Evolutionary conservation across 2,329 filamentous ascomycete genomes (phyloP).

Genomic region (Clarireedia sp.): DNA sequence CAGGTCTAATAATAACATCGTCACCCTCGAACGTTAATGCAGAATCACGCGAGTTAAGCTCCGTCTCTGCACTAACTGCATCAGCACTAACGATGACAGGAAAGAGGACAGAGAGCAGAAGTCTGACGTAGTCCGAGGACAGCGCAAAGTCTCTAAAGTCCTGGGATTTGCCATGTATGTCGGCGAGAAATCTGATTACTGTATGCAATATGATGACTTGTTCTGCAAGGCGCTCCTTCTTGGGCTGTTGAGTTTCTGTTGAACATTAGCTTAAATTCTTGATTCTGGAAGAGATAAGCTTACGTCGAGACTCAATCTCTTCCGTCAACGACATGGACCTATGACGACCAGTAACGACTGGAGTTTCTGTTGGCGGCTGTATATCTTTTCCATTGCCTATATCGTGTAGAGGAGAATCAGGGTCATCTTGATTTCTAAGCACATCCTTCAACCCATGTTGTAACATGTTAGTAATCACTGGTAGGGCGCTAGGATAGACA

Average conservation of each 20-base stretch:
- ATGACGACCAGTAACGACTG: conserved; percentile 11
- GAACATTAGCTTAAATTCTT: conserved; percentile 4
- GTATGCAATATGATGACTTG: conserved; percentile 64
- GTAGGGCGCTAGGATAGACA: conserved; percentile 67
- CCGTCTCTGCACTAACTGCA: conserved; percentile 71
- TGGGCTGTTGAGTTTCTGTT: conserved; percentile 34
- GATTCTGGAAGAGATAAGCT: conserved; percentile 21
- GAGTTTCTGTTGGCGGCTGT: conserved; percentile 18
- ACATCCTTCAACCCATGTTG: conserved; percentile 73
- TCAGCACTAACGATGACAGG: conserved; percentile 84
- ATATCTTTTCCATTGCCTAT: conserved; percentile 18
- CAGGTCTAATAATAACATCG: conserved; percentile 67
- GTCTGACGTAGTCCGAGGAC: conserved; percentile 71
- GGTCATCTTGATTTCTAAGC: conserved; percentile 52
- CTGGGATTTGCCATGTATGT: conserved; percentile 67
- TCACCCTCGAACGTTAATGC: conserved; percentile 77
- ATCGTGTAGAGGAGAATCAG: conserved; percentile 41
- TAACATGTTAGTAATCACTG: conserved; percentile 78
- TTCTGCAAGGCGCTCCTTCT: conserved; percentile 43
- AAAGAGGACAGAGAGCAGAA: conserved; percentile 73
- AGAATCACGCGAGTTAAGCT: conserved; percentile 77
- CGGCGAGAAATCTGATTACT: conserved; percentile 69
- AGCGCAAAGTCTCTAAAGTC: conserved; percentile 78
- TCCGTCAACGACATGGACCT: conserved; percentile 61
- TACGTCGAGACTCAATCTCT: conserved; percentile 48